Base-by-base conservation (phyloP, 2,329 filamentous ascomycete species). In the Xylariomycetidae sp. region DNA sequence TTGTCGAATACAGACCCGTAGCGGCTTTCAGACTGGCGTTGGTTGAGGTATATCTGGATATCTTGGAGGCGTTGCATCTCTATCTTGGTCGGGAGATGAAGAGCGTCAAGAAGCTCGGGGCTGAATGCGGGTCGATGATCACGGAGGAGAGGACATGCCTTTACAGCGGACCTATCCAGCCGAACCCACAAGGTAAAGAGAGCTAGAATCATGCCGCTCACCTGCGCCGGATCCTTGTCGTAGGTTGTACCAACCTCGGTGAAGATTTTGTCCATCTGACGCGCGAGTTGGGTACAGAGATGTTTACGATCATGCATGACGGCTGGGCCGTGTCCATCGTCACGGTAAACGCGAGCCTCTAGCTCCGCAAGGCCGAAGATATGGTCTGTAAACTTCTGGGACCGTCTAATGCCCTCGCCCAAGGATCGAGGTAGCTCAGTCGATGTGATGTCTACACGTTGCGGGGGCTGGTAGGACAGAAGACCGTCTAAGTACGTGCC, bases 141-240 rank as follows among this genome's bases (percentile, higher is more conserved):
- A 0, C 30, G 18, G 0, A 85, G 53, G 0, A 82, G 49, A 0
- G 69, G 67, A 29, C 62, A 74, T 1, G 41, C 39, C 0, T 27
- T 9, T 0, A 62, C 53, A 1, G 70, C 68, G n/a, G 49, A 53
- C 9, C 57, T 45, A 40, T 85, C 81, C 50, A 82, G 65, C 2
- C 51, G 45, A 3, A 71, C 50, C 80, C 79, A 85, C 0, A 80
- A 42, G 31, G 76, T 69, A 48, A 83, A 67, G 0, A 77, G 27
- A 6, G 58, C 64, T 2, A 85, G 59, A 0, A 82, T 52, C 44
- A 73, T 64, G 1, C 55, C 37, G 17, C 76, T 78, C 42, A 65
- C 69, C 16, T 71, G 63, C 30, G 73, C 69, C 0, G 67, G 60
- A 36, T 71, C 64, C 4, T 45, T 38, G 1, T 63, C 44, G 39